Evolutionary conservation across 2,329 filamentous ascomycete genomes (phyloP).

Genomic region (Furcasterigmium sp.): DNA sequence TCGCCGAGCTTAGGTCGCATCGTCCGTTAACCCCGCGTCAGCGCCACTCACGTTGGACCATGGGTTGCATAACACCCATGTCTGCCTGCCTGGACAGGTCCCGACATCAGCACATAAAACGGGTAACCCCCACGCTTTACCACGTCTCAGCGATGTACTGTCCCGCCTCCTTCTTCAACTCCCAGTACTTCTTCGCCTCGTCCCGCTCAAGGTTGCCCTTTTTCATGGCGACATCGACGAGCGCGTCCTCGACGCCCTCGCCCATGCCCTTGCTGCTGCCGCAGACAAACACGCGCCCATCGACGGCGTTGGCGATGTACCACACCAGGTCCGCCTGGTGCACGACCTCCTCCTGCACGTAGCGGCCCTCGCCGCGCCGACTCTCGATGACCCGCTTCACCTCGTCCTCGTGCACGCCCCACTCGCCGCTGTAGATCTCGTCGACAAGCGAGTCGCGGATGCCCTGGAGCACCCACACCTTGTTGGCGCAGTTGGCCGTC

Average conservation of each 20-base stretch:
- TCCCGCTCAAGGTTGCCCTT: conserved; percentile 82
- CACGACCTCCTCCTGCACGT: conserved; percentile 92
- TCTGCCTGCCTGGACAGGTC: too few species aligned
- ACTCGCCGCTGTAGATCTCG: conserved; percentile 94
- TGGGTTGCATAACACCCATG: too few species aligned
- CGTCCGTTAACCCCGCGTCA: too few species aligned
- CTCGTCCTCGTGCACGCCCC: conserved; percentile 86
- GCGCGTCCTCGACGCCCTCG: conserved; percentile 83
- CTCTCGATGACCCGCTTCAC: conserved; percentile 79
- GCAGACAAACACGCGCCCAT: conserved; percentile 94
- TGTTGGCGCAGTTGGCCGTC: conserved; percentile 94
- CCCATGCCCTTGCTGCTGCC: conserved; percentile 96
- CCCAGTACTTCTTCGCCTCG: conserved; percentile 85
- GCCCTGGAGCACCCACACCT: conserved; percentile 94
- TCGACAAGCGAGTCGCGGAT: conserved; percentile 92
- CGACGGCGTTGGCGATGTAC: conserved; percentile 95
- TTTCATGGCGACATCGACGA: conserved; percentile 85
- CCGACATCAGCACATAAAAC: too few species aligned
- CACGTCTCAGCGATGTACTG: conserved; percentile 90
- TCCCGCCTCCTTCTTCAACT: conserved; percentile 82
- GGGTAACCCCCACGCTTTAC: conserved; percentile 35
- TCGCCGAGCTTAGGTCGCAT: too few species aligned
- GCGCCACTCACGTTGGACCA: too few species aligned
- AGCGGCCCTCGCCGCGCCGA: conserved; percentile 72
- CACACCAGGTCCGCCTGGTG: conserved; percentile 94